A percentile compares a stretch with the other conserved stretches of the same genome.
These are phyloP conservation scores for Ustilago xerochloae DNA, from an alignment of 1,284 basidiomycete genomes.

Conservation along the genomic window DNA sequence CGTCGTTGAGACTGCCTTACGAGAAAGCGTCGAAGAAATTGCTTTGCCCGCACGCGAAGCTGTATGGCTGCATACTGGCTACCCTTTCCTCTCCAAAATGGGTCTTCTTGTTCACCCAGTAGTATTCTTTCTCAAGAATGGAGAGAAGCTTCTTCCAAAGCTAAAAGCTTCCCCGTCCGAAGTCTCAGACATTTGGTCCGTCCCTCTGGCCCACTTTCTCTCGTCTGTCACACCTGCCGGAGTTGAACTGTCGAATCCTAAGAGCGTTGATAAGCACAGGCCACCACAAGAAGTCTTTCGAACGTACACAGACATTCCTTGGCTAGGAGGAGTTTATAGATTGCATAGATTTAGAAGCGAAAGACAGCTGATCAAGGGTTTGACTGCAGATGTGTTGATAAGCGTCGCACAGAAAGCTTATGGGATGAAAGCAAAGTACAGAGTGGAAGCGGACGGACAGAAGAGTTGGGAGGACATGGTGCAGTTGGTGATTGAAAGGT, in stretches of 20 bases:
- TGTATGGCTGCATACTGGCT: conserved; percentile 39
- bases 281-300: conserved; percentile 41
- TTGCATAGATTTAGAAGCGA: conserved; percentile 43
- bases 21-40: conserved; percentile 52
- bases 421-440: conserved; percentile 8
- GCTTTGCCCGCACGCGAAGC: conserved; percentile 10
- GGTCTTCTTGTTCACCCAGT: conserved; percentile 53
- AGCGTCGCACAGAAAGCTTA: conserved; percentile 25
- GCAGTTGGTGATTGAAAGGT: conserved; percentile 32
- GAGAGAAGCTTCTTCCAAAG: conserved; percentile 3
- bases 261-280: conserved; percentile 39
- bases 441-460: conserved; percentile 23
- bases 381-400: conserved; percentile 51
- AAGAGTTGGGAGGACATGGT: conserved; percentile 46
- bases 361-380: conserved; percentile 49
- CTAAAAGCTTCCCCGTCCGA: conserved; percentile 33
- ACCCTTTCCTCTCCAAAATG: conserved; percentile 49
- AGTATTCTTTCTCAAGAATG: conserved; percentile 32
- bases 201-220: conserved; percentile 25
- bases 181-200: conserved; percentile 46
- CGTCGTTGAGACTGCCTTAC: conserved; percentile 41
- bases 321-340: conserved; percentile 33
- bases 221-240: conserved; percentile 9
- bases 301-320: conserved; percentile 53
- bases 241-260: conserved; percentile 14